Conservation (phyloP, 768 basidiomycete species). For the Russula earlei region DNA sequence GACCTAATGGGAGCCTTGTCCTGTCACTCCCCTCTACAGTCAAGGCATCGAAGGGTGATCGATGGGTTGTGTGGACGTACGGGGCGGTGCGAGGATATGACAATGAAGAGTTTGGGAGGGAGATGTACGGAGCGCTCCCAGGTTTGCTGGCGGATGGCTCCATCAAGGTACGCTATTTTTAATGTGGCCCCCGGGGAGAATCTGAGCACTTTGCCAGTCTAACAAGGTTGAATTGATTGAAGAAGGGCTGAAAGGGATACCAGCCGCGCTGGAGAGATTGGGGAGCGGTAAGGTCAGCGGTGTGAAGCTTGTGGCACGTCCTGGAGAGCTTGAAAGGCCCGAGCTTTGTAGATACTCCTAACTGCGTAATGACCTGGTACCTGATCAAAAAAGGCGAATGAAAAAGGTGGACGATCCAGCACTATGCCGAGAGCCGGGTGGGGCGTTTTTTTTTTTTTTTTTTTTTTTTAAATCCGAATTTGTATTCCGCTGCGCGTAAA, state of each 20-base stretch:
- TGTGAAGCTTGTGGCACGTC: conserved; percentile 21
- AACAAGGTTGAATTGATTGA: conserved; percentile 22
- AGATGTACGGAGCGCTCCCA: neutral
- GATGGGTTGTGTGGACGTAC: neutral
- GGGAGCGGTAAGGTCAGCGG: conserved; percentile 21
- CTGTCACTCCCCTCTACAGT: neutral
- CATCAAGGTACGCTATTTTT: conserved; percentile 8
- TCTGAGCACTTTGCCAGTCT: conserved; percentile 15
- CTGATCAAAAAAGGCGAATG: no score
- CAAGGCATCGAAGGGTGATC: neutral
- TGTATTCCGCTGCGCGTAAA: no score
- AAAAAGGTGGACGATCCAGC: no score
- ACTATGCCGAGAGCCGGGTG: no score
- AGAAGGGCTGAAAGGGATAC: conserved; percentile 22
- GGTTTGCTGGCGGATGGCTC: conserved; percentile 3
- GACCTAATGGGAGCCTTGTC: conserved; percentile 13
- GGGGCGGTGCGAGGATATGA: neutral
- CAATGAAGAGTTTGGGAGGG: conserved; percentile 4
- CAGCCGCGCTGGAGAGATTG: conserved; percentile 18
- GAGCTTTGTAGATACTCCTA: no score
- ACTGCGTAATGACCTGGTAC: no score
- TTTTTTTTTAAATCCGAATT: no score
- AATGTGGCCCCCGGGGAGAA: neutral
- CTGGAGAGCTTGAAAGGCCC: no score
- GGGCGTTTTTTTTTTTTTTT: no score